Evolutionary conservation across 768 basidiomycete species (phyloP).

Genomic region (Lactifluus echinatus): DNA sequence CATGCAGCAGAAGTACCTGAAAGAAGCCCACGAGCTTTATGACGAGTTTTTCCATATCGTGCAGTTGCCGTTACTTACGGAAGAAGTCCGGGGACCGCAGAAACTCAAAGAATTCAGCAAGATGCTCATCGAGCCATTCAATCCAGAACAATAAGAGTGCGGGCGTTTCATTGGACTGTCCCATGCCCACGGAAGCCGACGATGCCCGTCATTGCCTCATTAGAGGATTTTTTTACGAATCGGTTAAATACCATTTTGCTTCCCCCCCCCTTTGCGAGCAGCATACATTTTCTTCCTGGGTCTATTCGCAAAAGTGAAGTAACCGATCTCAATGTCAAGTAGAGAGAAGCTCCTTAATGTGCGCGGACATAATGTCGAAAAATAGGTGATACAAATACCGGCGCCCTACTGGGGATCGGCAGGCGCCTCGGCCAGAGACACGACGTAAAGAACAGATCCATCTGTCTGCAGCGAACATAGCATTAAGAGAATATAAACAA

Average conservation of each 20-base stretch:
- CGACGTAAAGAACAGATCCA: neutral
- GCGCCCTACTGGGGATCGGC: neutral
- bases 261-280: neutral
- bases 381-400: constrained; percentile 16
- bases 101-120: constrained; percentile 89
- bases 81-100: constrained; percentile 93
- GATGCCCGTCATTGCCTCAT: neutral
- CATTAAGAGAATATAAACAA: constrained; percentile 13
- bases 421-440: neutral
- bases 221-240: neutral
- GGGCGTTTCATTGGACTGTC: neutral
- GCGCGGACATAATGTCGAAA: neutral
- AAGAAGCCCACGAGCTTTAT: constrained; percentile 94
- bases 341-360: neutral
- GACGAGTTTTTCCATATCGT: constrained; percentile 98
- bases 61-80: constrained; percentile 85
- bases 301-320: neutral
- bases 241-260: neutral
- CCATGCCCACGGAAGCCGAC: neutral
- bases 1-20: constrained; percentile 98
- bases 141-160: constrained; percentile 29
- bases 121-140: constrained; percentile 81
- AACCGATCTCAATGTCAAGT: neutral
- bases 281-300: neutral
- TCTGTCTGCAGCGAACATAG: neutral